Evolutionary conservation across 805 yeast genomes (phyloP).

Genomic region (Maudiozyma barnettii): DNA sequence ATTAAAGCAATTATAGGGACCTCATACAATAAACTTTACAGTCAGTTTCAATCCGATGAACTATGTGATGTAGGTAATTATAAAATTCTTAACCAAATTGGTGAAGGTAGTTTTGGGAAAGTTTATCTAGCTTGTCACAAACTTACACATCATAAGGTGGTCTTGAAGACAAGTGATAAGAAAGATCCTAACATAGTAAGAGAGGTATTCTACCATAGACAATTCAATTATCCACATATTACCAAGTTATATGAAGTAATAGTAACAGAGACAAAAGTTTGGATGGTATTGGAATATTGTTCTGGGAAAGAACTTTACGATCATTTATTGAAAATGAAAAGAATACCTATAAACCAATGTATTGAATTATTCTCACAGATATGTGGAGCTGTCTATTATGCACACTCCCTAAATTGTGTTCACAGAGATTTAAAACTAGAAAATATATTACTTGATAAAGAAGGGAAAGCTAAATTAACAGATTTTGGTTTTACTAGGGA

Average conservation of each 20-base stretch:
- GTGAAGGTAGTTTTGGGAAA: conserved; percentile 89
- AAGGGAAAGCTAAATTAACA: conserved; percentile 60
- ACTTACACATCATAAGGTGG: conserved; percentile 67
- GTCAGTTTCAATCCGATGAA: conserved; percentile 38
- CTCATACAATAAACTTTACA: conserved; percentile 51
- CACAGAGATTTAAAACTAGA: conserved; percentile 83
- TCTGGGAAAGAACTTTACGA: conserved; percentile 72
- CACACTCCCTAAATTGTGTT: conserved; percentile 67
- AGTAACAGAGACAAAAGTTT: conserved; percentile 66
- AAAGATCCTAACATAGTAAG: conserved; percentile 80
- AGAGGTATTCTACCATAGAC: conserved; percentile 82
- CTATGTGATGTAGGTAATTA: conserved; percentile 74
- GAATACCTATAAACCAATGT: conserved; percentile 43
- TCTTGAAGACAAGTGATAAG: conserved; percentile 69
- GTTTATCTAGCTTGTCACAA: conserved; percentile 78
- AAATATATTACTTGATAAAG: conserved; percentile 54
- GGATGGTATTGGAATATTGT: conserved; percentile 88
- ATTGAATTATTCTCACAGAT: conserved; percentile 53
- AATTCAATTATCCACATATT: conserved; percentile 73
- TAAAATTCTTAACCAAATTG: conserved; percentile 60
- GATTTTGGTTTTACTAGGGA: conserved; percentile 95
- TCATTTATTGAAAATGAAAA: conserved; percentile 43
- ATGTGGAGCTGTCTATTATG: conserved; percentile 49
- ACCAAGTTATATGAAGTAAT: conserved; percentile 80
- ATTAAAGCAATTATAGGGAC: conserved; percentile 41